A percentile compares a stretch with the other conserved stretches of the same genome.
Evolutionary conservation across 495 filamentous ascomycete genomes (phyloP).

Genomic region (Trichoderma reesei): DNA sequence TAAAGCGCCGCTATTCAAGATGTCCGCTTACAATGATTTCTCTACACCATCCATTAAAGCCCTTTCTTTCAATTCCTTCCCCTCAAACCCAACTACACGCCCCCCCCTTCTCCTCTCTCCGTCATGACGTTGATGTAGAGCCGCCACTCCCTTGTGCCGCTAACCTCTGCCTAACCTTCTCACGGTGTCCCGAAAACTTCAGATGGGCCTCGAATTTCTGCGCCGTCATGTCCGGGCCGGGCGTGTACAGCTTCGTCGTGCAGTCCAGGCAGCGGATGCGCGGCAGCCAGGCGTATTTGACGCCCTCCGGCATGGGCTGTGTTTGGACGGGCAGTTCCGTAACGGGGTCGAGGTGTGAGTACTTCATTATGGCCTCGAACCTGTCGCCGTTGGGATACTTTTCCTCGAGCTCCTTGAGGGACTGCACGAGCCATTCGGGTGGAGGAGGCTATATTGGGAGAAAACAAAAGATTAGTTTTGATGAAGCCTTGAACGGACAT

Average conservation of each 20-base stretch:
- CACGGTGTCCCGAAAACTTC: slow-evolving; percentile 68
- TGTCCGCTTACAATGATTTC: neutral
- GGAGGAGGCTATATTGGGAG: slow-evolving; percentile 57
- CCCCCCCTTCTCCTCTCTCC: neutral
- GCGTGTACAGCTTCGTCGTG: slow-evolving; percentile 85
- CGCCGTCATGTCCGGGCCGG: slow-evolving; percentile 70
- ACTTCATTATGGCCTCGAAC: slow-evolving; percentile 83
- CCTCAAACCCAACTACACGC: neutral
- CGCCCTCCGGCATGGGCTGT: slow-evolving; percentile 37
- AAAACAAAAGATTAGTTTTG: slow-evolving; percentile 12
- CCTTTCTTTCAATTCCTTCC: neutral
- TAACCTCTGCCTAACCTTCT: slow-evolving; percentile 45
- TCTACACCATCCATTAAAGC: neutral
- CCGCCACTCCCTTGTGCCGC: neutral
- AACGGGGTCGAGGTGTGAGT: slow-evolving; percentile 60
- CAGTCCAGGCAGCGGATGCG: slow-evolving; percentile 86
- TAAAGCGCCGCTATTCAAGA: neutral
- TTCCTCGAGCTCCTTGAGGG: slow-evolving; percentile 51
- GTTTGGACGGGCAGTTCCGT: slow-evolving; percentile 46
- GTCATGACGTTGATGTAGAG: neutral
- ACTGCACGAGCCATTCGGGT: slow-evolving; percentile 65
- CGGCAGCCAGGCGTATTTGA: slow-evolving; percentile 69
- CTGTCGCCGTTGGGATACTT: slow-evolving; percentile 58
- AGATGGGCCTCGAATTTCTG: slow-evolving; percentile 88
- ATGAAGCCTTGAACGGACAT: no score